Evolutionary conservation across 179 eudicot genomes (phyloP).

Genomic region (Beta lomatogona): DNA sequence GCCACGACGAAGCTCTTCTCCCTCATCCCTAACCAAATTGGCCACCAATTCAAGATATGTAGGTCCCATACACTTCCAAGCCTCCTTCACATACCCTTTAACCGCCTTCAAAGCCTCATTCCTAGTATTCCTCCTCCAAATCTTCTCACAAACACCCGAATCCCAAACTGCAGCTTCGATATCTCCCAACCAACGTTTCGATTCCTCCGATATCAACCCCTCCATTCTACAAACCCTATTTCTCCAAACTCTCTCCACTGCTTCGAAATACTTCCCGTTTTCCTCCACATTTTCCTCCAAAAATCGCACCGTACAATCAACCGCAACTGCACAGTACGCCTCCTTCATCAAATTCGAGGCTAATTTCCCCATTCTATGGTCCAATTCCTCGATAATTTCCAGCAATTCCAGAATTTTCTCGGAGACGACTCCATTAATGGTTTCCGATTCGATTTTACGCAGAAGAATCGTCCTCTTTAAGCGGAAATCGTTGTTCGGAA

Average conservation of each 20-base stretch:
- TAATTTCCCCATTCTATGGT: slow-evolving; percentile 27
- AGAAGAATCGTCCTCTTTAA: slow-evolving; percentile 49
- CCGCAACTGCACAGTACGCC: slow-evolving; percentile 64
- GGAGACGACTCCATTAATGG: slow-evolving; percentile 31
- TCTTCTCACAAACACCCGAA: slow-evolving; percentile 28
- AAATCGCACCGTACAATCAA: slow-evolving; percentile 58
- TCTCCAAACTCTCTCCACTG: slow-evolving; percentile 65
- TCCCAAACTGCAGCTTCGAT: slow-evolving; percentile 64
- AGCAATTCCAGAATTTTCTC: slow-evolving; percentile 48
- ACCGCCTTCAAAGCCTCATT: slow-evolving; percentile 53
- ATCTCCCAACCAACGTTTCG: slow-evolving; percentile 46
- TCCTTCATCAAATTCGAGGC: slow-evolving; percentile 43
- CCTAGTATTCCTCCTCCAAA: slow-evolving; percentile 44
- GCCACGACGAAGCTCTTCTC: slow-evolving; percentile 16
- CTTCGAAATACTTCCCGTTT: slow-evolving; percentile 43
- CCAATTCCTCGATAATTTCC: slow-evolving; percentile 51
- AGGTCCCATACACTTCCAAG: slow-evolving; percentile 57
- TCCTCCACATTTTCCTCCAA: slow-evolving; percentile 33
- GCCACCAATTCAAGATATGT: slow-evolving; percentile 58
- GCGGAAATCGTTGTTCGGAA: slow-evolving; percentile 32
- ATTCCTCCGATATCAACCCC: slow-evolving; percentile 52
- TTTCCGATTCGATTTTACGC: slow-evolving; percentile 47
- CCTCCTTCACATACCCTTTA: slow-evolving; percentile 46
- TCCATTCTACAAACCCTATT: slow-evolving; percentile 46
- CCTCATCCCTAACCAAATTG: slow-evolving; percentile 14